Evolutionary conservation across 768 basidiomycete species (phyloP).

Genomic region (Crucibulum laeve): DNA sequence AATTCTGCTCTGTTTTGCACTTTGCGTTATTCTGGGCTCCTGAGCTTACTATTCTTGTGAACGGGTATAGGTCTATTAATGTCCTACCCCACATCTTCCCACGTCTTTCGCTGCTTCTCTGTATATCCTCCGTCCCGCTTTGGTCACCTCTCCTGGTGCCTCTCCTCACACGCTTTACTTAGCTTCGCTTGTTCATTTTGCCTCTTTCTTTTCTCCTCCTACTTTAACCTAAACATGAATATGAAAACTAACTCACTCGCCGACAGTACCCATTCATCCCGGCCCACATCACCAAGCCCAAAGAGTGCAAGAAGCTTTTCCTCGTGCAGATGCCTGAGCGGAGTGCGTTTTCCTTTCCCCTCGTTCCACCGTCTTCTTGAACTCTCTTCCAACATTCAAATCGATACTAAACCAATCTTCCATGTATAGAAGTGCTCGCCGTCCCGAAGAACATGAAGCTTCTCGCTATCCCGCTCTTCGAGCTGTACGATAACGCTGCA

Average conservation of each 20-base stretch:
- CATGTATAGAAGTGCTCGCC: slow-evolving; percentile 77
- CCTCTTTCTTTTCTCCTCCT: not conserved
- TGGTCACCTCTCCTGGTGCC: no score
- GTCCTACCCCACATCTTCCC: no score
- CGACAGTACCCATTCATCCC: slow-evolving; percentile 1
- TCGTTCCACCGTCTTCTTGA: not conserved
- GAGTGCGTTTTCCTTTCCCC: not conserved
- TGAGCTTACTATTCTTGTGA: no score
- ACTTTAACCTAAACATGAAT: not conserved
- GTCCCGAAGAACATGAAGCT: slow-evolving; percentile 99
- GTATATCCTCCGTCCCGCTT: no score
- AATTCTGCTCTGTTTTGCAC: not conserved
- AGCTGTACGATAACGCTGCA: slow-evolving; percentile 96
- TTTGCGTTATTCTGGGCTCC: not conserved
- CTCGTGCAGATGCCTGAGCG: not conserved
- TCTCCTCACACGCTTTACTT: no score
- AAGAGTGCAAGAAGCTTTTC: slow-evolving; percentile 1
- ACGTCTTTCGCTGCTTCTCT: no score
- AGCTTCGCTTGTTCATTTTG: no score
- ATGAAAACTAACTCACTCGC: not conserved
- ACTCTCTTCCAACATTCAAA: not conserved
- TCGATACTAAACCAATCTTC: not conserved
- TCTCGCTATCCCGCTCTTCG: slow-evolving; percentile 92
- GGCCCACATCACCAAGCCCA: not conserved
- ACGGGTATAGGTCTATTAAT: no score